phyloP scores from a whole-genome alignment of 768 basidiomycete species.

The Boletus subcaerulescens region DNA sequence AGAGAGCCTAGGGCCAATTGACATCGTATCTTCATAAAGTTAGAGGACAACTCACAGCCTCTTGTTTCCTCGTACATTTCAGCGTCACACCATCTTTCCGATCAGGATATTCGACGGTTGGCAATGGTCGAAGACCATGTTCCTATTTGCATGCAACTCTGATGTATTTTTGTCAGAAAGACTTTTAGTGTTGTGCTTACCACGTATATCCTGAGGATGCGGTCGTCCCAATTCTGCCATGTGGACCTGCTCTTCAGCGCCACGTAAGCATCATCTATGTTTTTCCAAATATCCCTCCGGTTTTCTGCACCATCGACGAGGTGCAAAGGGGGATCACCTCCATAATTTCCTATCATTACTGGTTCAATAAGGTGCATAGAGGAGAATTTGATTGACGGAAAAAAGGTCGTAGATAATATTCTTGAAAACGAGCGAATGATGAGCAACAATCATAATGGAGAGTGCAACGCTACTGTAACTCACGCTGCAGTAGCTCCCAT shows the following conservation, averaged over 20 bases:
- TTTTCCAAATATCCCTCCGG: constrained; percentile 1
- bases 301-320: not conserved
- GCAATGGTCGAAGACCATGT: constrained; percentile 5
- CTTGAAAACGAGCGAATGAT: not conserved
- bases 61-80: constrained; percentile 4
- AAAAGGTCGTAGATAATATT: not conserved
- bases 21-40: too few species aligned
- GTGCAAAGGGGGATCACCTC: too few species aligned
- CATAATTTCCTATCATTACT: not conserved
- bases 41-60: not conserved
- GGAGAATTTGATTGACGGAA: constrained; percentile 2
- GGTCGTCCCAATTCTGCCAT: constrained; percentile 4
- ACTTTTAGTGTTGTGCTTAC: too few species aligned
- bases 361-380: constrained; percentile 9
- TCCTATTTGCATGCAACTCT: not conserved
- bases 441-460: too few species aligned
- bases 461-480: not conserved
- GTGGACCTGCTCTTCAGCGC: not conserved
- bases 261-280: not conserved
- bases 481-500: not conserved
- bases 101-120: constrained; percentile 3
- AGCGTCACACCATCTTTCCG: constrained; percentile 1
- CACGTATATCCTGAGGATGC: not conserved
- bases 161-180: not conserved
- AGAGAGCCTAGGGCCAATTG: not conserved